Base-by-base conservation (phyloP, 225 moss, liverwort and hornwort genomes). In the Bryoerythrophyllum caledonicum region DNA sequence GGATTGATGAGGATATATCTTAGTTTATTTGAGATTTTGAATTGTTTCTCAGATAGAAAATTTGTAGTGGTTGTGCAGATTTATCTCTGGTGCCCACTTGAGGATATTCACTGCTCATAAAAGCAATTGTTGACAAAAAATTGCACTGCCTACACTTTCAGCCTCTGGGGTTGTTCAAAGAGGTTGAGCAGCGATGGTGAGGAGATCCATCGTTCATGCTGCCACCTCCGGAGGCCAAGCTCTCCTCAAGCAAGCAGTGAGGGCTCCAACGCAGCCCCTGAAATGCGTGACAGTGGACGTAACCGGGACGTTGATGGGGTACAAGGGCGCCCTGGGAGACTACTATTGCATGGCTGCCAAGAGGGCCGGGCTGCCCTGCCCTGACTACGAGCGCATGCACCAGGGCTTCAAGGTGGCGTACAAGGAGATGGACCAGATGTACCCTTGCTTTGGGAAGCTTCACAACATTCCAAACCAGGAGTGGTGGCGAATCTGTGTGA, bases 261-360 rank as follows among this genome's bases (percentile, higher is more conserved):
- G 58, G 55, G 53, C 56, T 61, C 80, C 82, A 38, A 76, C 74
- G 14, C 74, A 75, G 16, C 82, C 79, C 1, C 65, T 90, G 26
- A 82, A 77, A 62, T 95, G 93, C 73, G 90, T 99, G 60, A 99
- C 99, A 41, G 82, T 99, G 26, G 99, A 99, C 68, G 95, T 99
- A 30, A 99, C 99, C 19, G 99, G 99, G 81, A 99, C 99, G 27
- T 81, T 99, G 74, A 99, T 99, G 66, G 73, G 90, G 2, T 99
- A 95, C 79, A 99, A 86, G 79, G 99, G 99, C 24, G 83, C 74
- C 7, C 76, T 99, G 74, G 99, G 99, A 64, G 99, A 99, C 58
- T 99, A 99, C 73, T 99, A 99, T 73, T 99, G 99, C 71, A 83
- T 94, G 76, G 99, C 95, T n/a, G 99, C 99, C 30, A 95, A 90